Percentiles rank a stretch among this genome's conserved stretches.
Conservation (phyloP, 129 eudicot genomes). For the Flaveria linearis region DNA sequence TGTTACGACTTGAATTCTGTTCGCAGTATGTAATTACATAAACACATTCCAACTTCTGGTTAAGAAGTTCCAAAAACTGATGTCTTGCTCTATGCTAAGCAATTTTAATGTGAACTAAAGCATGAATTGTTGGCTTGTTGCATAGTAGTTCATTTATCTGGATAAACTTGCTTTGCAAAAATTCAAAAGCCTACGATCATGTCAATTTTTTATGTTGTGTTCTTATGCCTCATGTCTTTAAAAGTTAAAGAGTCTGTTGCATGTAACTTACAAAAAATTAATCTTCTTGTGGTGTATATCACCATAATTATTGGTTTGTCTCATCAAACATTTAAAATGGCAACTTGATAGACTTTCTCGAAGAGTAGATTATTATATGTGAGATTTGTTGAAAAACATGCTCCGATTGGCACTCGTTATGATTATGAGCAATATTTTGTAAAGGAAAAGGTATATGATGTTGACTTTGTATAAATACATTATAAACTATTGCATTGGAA, state of each 20-base stretch:
- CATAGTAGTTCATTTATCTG: constrained; percentile 12
- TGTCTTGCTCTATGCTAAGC: neutral
- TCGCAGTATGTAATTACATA: neutral
- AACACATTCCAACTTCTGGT: constrained; percentile 5
- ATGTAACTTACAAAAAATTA: neutral
- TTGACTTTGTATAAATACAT: neutral
- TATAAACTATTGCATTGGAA: neutral
- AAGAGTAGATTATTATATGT: neutral
- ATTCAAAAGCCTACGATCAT: neutral
- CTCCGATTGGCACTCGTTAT: neutral
- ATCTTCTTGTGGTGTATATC: neutral
- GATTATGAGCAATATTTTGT: neutral
- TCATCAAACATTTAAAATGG: neutral
- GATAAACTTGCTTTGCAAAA: constrained; percentile 7
- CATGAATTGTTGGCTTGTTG: neutral
- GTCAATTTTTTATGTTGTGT: neutral
- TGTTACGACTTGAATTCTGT: neutral
- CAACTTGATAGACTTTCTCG: constrained; percentile 5
- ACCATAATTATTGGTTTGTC: neutral
- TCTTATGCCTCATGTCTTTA: neutral
- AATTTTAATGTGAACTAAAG: neutral
- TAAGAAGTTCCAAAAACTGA: neutral
- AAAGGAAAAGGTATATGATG: neutral
- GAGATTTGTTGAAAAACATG: neutral
- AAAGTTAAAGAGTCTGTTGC: neutral